Base-by-base conservation (phyloP, 306 rosid genomes). In the Geum urbanum region DNA sequence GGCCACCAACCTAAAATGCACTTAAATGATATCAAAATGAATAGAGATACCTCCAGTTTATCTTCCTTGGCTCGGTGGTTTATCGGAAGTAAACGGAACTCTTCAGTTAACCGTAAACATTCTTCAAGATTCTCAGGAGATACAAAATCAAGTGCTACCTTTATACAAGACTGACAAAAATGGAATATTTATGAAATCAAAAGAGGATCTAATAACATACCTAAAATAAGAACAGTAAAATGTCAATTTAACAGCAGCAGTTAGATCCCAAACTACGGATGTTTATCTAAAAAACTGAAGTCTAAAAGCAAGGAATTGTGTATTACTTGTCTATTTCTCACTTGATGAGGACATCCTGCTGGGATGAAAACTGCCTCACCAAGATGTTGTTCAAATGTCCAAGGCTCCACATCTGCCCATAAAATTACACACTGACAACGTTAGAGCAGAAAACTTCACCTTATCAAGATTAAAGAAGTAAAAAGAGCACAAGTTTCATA, bases 281-380 rank as follows among this genome's bases (percentile, higher is more conserved):
- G 50, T 10, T 18, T 20, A 16, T 53, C 48, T n/a, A 54, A 68
- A 45, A 7, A 44, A 19, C 56, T n/a, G 27, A 19, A 11, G 18
- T 56, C 37, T 10, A 37, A 55, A 76, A 71, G 9, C 49, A 49
- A 55, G 76, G n/a, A 57, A 59, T 47, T n/a, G 14, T 35, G 14
- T n/a, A 67, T 59, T 81, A 85, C 92, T 63, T 85, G 87, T 85
- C 84, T 81, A 75, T 89, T 89, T 76, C 96, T 77, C 72, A 89
- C 96, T 86, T 89, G 96, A 74, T 89, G 92, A 66, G 96, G 96
- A 75, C 92, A 86, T 66, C 92, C 92, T 11, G 92, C 85, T 5
- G 92, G 92, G 81, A 89, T 84, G 46, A 89, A 81, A 73, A 89
- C 90, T 54, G 92, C 92, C 80, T 89, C 96, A 46, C 92, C 92